These are phyloP conservation scores for Malus asiatica DNA, from an alignment of 306 rosid species.

Conservation along the genomic window DNA sequence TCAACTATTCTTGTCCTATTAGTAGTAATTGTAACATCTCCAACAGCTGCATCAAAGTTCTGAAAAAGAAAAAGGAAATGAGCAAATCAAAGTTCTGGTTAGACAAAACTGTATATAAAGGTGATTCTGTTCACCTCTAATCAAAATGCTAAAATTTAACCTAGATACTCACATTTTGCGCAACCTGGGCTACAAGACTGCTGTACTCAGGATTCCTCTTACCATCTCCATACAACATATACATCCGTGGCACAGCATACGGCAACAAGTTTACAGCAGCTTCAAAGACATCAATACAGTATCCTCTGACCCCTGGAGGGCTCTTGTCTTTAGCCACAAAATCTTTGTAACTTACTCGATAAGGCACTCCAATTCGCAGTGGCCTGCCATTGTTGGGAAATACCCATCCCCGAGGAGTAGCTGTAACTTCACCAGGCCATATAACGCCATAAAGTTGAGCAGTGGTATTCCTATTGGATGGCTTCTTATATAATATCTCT, in stretches of 20 bases:
- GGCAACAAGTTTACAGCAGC: constrained; percentile 72
- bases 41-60: constrained; percentile 77
- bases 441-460: constrained; percentile 43
- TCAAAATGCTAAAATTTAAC: constrained; percentile 1
- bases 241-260: constrained; percentile 63
- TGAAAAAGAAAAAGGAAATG: constrained; percentile 12
- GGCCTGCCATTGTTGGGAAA: constrained; percentile 86
- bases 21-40: constrained; percentile 74
- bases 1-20: constrained; percentile 74
- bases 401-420: constrained; percentile 74
- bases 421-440: constrained; percentile 75
- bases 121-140: background rate
- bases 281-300: constrained; percentile 73
- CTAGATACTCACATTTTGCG: constrained; percentile 65
- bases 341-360: constrained; percentile 55
- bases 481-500: constrained; percentile 36
- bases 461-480: constrained; percentile 27
- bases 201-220: constrained; percentile 48
- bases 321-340: constrained; percentile 52
- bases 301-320: constrained; percentile 70
- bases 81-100: constrained; percentile 4
- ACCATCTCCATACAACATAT: constrained; percentile 60
- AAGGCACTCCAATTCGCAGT: constrained; percentile 70
- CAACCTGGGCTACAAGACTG: constrained; percentile 42
- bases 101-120: background rate